These are phyloP conservation scores for Helichrysum umbraculigerum DNA, from an alignment of 129 eudicot genomes.

Conservation along the genomic window DNA sequence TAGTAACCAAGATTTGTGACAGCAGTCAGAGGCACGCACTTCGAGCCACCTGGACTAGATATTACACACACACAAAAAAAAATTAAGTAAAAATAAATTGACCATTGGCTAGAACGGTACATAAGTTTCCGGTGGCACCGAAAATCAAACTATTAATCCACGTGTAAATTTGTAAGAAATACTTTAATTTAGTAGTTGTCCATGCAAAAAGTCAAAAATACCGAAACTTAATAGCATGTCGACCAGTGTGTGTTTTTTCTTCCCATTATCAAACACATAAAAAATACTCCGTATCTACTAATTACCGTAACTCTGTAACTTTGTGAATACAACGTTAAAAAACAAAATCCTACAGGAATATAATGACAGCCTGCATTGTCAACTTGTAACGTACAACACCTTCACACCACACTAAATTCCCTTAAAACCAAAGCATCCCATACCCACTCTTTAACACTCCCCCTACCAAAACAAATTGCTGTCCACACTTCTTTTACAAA, in stretches of 20 bases:
- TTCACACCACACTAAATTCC: slow-evolving; percentile 14
- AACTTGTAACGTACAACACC: slow-evolving; percentile 27
- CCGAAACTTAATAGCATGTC: background rate
- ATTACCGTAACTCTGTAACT: background rate
- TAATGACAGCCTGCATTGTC: slow-evolving; percentile 11
- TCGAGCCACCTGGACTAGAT: slow-evolving; percentile 31
- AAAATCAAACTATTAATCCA: background rate
- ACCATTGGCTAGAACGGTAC: background rate
- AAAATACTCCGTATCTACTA: background rate
- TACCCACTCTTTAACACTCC: slow-evolving; percentile 13
- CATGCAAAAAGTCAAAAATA: no score
- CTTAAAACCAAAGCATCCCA: slow-evolving; percentile 19
- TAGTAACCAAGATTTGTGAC: background rate
- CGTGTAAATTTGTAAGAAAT: background rate
- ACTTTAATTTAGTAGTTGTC: background rate
- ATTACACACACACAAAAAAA: background rate
- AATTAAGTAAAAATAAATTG: background rate
- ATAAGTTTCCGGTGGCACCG: background rate
- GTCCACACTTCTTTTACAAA: slow-evolving; percentile 16
- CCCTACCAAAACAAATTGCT: slow-evolving; percentile 13
- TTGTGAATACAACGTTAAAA: slow-evolving; percentile 12
- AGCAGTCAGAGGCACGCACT: slow-evolving; percentile 29
- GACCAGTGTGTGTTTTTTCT: background rate
- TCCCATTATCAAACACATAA: background rate
- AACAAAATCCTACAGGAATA: background rate